Evolutionary conservation across 2,329 filamentous ascomycete genomes (phyloP).

Genomic region (Metarhizium robertsii): DNA sequence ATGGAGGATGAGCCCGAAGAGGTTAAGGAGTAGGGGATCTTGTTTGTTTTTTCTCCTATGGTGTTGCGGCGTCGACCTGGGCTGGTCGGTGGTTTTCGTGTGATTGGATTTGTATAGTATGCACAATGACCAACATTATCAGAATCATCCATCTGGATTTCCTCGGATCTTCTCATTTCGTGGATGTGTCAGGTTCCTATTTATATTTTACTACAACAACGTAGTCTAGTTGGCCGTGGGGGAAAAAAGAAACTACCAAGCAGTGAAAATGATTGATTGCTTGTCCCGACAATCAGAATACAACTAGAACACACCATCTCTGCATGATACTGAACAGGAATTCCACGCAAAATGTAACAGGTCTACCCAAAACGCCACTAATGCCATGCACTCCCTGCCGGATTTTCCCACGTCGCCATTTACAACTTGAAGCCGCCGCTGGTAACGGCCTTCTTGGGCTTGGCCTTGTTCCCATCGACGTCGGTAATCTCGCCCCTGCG

Average conservation of each 20-base stretch:
- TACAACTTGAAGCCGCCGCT: constrained; percentile 56
- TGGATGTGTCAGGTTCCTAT: no score
- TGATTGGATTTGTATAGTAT: background rate
- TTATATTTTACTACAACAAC: no score
- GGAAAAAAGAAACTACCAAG: no score
- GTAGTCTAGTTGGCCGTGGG: no score
- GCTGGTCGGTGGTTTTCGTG: background rate
- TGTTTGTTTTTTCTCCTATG: background rate
- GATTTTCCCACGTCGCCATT: background rate
- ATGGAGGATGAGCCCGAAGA: constrained; percentile 16
- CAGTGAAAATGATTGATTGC: no score
- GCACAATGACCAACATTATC: background rate
- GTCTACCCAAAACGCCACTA: background rate
- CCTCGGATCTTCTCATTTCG: no score
- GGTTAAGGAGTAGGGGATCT: background rate
- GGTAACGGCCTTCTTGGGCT: constrained; percentile 37
- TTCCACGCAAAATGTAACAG: background rate
- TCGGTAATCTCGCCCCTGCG: constrained; percentile 80
- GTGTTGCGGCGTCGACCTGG: background rate
- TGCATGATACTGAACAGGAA: background rate
- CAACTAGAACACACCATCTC: background rate
- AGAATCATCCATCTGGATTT: no score
- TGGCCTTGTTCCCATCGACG: constrained; percentile 70
- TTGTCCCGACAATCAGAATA: no score
- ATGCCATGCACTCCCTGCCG: background rate